Conservation (phyloP, 2,329 filamentous ascomycete species). For the Cercospora berteroae region DNA sequence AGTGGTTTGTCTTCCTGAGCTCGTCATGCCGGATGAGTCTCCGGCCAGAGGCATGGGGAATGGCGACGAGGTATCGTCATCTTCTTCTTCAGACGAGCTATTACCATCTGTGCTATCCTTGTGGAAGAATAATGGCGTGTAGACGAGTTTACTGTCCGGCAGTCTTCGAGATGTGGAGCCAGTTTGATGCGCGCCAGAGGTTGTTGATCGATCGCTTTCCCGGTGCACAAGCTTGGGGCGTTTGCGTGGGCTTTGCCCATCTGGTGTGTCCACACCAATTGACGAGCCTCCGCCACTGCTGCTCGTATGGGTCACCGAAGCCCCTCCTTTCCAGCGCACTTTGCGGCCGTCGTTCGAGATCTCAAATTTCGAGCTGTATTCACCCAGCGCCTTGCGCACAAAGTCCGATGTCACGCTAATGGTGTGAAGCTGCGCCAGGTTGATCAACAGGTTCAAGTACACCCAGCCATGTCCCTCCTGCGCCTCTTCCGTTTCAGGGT, state of each 20-base stretch:
- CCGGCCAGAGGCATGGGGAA: constrained; percentile 30
- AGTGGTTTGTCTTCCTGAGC: constrained; percentile 48
- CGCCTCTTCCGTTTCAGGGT: constrained; percentile 53
- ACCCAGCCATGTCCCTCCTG: constrained; percentile 74
- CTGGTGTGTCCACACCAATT: constrained; percentile 20
- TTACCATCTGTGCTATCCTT: constrained; percentile 43
- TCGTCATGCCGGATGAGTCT: constrained; percentile 43
- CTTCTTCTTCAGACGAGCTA: constrained; percentile 37
- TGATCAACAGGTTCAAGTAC: constrained; percentile 75
- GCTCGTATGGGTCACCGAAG: constrained; percentile 59
- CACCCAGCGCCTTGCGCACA: constrained; percentile 67
- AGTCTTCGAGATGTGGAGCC: constrained; percentile 14
- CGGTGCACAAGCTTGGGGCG: constrained; percentile 31
- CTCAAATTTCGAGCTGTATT: constrained; percentile 73
- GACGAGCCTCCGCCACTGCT: constrained; percentile 51
- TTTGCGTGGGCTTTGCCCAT: constrained; percentile 33
- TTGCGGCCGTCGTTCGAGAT: constrained; percentile 74
- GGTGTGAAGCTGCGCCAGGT: constrained; percentile 80
- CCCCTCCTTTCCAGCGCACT: constrained; percentile 73
- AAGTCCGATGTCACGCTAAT: constrained; percentile 78
- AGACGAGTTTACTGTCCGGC: constrained; percentile 41
- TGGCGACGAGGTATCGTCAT: constrained; percentile 37
- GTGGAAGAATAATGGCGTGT: constrained; percentile 51
- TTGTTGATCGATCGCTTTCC: constrained; percentile 18
- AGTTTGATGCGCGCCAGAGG: not conserved